Conservation (phyloP, 148 eudicot species). For the Hydrangea macrophylla region DNA sequence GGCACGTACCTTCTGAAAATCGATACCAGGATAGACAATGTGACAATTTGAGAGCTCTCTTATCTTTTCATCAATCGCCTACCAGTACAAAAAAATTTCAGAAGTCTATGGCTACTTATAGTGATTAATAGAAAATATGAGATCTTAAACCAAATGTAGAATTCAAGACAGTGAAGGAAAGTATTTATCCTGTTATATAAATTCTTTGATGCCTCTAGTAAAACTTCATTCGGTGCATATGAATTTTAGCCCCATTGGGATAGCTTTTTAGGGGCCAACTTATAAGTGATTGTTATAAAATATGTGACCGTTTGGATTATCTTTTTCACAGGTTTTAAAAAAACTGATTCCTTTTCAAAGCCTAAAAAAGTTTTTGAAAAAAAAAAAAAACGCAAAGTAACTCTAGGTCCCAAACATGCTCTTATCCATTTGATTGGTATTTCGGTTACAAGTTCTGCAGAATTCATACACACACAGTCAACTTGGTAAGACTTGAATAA, state of each 20-base stretch:
- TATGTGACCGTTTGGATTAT: too few relatives aligned
- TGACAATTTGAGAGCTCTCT: constrained; percentile 93
- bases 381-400: too few relatives aligned
- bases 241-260: too few relatives aligned
- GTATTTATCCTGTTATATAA: neutral
- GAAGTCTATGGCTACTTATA: constrained; percentile 10
- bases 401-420: too few relatives aligned
- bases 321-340: too few relatives aligned
- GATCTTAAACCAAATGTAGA: neutral
- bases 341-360: too few relatives aligned
- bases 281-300: too few relatives aligned
- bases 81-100: constrained; percentile 17
- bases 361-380: too few relatives aligned
- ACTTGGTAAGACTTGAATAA: neutral
- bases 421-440: too few relatives aligned
- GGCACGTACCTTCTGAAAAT: constrained; percentile 73
- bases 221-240: neutral
- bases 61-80: constrained; percentile 98
- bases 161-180: neutral
- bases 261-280: too few relatives aligned
- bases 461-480: neutral
- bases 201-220: neutral
- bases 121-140: neutral
- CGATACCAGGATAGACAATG: constrained; percentile 66
- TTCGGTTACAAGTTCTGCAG: neutral